Percentiles rank a stretch among this genome's conserved stretches.
Conservation (phyloP, 2,329 filamentous ascomycete species). For the Drechslerella coelobrocha region DNA sequence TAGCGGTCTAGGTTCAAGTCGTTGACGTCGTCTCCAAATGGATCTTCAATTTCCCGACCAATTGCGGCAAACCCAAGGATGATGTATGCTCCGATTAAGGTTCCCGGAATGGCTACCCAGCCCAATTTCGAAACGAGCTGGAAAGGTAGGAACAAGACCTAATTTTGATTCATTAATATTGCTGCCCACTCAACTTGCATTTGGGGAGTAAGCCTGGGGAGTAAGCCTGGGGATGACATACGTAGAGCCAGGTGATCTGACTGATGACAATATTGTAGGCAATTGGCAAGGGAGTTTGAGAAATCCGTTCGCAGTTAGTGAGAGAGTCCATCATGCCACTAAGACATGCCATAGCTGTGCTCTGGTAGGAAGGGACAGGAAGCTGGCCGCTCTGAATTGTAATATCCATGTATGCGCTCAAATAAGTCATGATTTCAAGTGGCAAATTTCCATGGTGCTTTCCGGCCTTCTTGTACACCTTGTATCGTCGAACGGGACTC, state of each 20-base stretch:
- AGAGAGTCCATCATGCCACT: conserved; percentile 74
- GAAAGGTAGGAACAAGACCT: conserved; percentile 71
- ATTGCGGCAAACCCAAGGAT: conserved; percentile 79
- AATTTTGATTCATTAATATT: neutral
- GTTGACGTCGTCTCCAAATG: conserved; percentile 83
- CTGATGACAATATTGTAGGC: conserved; percentile 84
- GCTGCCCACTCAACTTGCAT: no score
- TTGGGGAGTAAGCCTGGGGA: no score
- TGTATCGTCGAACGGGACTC: conserved; percentile 79
- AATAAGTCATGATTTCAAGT: conserved; percentile 77
- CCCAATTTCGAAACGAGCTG: conserved; percentile 71
- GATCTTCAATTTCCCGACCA: conserved; percentile 82
- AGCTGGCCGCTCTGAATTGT: conserved; percentile 67
- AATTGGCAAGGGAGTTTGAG: conserved; percentile 80
- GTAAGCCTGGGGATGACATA: conserved; percentile 57
- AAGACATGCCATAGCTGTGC: conserved; percentile 63
- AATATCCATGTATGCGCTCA: conserved; percentile 71
- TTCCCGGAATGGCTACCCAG: conserved; percentile 81
- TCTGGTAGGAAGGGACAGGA: conserved; percentile 67
- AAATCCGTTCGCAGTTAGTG: conserved; percentile 75
- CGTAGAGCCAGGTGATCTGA: conserved; percentile 86
- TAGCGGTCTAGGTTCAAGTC: conserved; percentile 78
- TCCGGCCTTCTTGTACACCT: conserved; percentile 67
- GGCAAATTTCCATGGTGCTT: conserved; percentile 79
- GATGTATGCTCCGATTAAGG: conserved; percentile 76